Base-by-base conservation (phyloP, 371 early-diverging fungal genomes). In the Apophysomyces ossiformis region DNA sequence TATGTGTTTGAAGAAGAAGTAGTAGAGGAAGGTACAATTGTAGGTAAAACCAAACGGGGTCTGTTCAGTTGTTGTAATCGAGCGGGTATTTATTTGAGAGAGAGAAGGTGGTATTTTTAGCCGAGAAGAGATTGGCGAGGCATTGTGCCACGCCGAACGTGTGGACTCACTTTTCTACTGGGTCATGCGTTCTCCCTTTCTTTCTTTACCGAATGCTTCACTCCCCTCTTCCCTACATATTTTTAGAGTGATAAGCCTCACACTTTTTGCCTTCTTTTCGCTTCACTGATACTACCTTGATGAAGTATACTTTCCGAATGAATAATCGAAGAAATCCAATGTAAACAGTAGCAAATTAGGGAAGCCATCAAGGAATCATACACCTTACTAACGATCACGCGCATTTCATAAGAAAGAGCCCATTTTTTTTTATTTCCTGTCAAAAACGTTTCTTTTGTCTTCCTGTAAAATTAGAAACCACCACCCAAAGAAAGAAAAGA, bases 351-450 rank as follows among this genome's bases (percentile, higher is more conserved):
- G 54, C 1, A 26, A 26, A 26, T 5, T 21, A 5, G 21, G 5
- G 26, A 50, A 50, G 16, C 9, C 54, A 8, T 41, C 8, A 41
- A 41, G 13, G 1, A 5, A 41, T 41, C 8, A 41, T 41, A 41
- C 41, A 11, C 41, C 21, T 50, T n/a, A 50, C 54, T 50, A 50
- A 50, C 21, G 54, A 50, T 50, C 54, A 50, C 21, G 54, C n/a
- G n/a, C 9, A 7, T 50, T 50, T 45, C 46, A 45, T 45, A 18
- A 16, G 13, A 43, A 15, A 12, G 12, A 12, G 43, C 15, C 43
- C 43, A 43, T 15, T 43, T 43, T 13, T 16, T 45, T 18, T 45
- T 18, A n/a, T 13, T 12, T 18, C 16, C 46, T 45, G 12, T 13
- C 13, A 26, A 26, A 26, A 26, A 26, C 32, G 32, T 45, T 45